Evolutionary conservation across 805 yeast genomes (phyloP), one percentile per base, ranked within the genome.

Genomic region (Yarrowia deformans): DNA sequence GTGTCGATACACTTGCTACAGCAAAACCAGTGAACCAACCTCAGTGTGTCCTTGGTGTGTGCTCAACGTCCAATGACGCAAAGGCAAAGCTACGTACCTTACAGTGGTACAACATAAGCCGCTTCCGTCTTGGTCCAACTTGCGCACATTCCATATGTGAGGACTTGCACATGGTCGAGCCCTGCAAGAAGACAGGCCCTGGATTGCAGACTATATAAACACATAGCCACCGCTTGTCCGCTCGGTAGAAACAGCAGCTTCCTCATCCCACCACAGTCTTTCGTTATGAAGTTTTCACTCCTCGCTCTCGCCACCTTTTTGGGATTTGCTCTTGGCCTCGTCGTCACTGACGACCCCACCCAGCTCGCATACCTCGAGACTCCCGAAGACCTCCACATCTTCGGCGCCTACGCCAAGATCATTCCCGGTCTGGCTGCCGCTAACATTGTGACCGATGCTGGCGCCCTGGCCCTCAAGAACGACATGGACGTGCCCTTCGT

Each of bases 381-480:
- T 23, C 54, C 54, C 19, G 39, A 49, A 14, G 8, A 7, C 19
- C 9, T 32, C 14, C 54, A 32, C 39, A 49, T 49, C 54, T 49
- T 49, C 39, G 19, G 14, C 0, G 54, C 54, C 8, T 49, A 49
- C 39, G 54, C 54, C 37, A 49, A 49, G 39, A 49, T 49, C 39
- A 49, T 49, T 16, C 54, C 54, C 5, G 10, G 54, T 8, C 39
- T 49, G 54, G 54, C 54, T 8, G 54, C 54, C 39, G 54, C 54
- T 9, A 49, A 49, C 54, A 49, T 49, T 32, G 54, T 49, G 23
- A 49, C 54, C 19, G 39, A 16, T 49, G 54, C 54, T 9, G 54
- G 54, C 8, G 39, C 54, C 23, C 19, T 49, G 14, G 54, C 54
- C 32, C 54, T 49, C 14, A 32, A 49, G 23, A 32, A 12, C 13